phyloP scores from a whole-genome alignment of 176 grass and related monocot genomes.

The Raddia guianensis region DNA sequence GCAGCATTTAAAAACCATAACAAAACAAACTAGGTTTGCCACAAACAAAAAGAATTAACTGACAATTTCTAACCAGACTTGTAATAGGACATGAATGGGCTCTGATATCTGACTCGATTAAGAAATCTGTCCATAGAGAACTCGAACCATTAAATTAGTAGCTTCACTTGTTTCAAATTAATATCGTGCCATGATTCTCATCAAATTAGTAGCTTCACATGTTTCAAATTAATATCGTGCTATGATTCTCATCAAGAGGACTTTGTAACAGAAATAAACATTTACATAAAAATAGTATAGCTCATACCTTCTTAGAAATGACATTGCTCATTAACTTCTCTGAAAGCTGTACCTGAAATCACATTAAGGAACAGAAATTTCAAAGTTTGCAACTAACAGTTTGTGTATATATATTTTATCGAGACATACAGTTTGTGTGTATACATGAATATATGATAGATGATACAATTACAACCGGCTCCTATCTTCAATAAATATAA shows the following conservation, averaged over 20 bases:
- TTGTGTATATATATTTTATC: neutral
- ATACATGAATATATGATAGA: neutral
- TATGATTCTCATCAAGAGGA: neutral
- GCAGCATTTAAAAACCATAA: neutral
- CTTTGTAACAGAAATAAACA: neutral
- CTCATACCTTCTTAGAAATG: slow-evolving; percentile 79
- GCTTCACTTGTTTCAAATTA: slow-evolving; percentile 18
- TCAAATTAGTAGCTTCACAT: slow-evolving; percentile 22
- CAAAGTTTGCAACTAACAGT: neutral
- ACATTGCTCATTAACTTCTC: slow-evolving; percentile 98
- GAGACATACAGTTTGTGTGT: neutral
- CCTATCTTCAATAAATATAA: slow-evolving; percentile 5
- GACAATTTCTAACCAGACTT: neutral
- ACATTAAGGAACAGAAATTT: slow-evolving; percentile 31
- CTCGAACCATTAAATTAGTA: slow-evolving; percentile 8
- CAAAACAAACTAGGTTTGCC: neutral
- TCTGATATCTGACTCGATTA: neutral
- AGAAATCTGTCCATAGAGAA: neutral
- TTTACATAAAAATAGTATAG: neutral
- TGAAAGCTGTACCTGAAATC: slow-evolving; percentile 87
- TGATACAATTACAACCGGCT: slow-evolving; percentile 14
- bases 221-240: slow-evolving; percentile 2
- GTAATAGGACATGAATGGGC: neutral
- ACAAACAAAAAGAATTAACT: neutral
- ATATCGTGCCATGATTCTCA: neutral